Evolutionary conservation across 805 yeast genomes (phyloP).

Genomic region (Metschnikowia arizonensis): DNA sequence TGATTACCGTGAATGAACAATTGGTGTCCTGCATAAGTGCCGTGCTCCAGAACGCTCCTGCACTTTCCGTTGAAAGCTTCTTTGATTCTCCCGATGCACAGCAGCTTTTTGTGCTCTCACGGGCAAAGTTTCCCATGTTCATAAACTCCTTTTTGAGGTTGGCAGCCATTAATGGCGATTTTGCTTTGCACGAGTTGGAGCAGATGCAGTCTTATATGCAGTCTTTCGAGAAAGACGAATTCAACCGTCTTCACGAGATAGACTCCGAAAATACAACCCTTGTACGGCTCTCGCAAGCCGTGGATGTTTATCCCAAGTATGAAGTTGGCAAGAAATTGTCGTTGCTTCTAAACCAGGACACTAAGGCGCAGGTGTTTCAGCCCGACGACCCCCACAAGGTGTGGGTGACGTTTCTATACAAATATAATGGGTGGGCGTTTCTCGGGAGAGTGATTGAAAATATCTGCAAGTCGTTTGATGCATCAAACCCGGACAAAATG

Average conservation of each 20-base stretch:
- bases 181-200: slow-evolving; percentile 61
- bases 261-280: slow-evolving; percentile 52
- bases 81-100: slow-evolving; percentile 44
- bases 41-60: slow-evolving; percentile 44
- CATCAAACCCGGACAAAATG: slow-evolving; percentile 34
- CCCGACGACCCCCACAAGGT: slow-evolving; percentile 32
- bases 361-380: slow-evolving; percentile 69
- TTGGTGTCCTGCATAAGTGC: slow-evolving; percentile 40
- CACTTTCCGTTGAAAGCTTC: slow-evolving; percentile 40
- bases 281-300: slow-evolving; percentile 45
- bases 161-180: slow-evolving; percentile 57
- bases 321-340: slow-evolving; percentile 47
- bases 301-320: slow-evolving; percentile 55
- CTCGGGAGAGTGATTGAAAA: slow-evolving; percentile 76
- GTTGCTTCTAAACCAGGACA: slow-evolving; percentile 43
- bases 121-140: slow-evolving; percentile 72
- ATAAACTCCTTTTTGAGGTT: slow-evolving; percentile 59
- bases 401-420: slow-evolving; percentile 63
- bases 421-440: slow-evolving; percentile 83
- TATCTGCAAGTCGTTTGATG: slow-evolving; percentile 40
- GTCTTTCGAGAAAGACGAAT: slow-evolving; percentile 35
- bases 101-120: slow-evolving; percentile 47
- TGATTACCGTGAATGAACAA: slow-evolving; percentile 43
- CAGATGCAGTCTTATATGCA: slow-evolving; percentile 61
- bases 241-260: slow-evolving; percentile 39